phyloP scores from a whole-genome alignment of 1,284 basidiomycete species.

The Ganoderma sp. region DNA sequence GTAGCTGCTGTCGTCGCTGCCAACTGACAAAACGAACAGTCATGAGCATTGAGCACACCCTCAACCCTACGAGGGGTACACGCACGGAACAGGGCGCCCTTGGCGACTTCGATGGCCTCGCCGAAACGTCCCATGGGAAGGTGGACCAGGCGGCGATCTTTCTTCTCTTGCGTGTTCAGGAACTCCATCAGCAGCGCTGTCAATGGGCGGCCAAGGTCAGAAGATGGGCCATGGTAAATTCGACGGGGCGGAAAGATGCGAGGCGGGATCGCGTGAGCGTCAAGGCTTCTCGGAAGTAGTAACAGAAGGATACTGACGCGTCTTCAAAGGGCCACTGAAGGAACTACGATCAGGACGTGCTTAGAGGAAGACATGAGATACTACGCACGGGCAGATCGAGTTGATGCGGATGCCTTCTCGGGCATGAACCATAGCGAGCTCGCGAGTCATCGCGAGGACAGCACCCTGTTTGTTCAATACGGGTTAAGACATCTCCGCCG shows the following conservation, averaged over 20 bases:
- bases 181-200: constrained; percentile 97
- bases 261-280: background rate
- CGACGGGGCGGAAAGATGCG: background rate
- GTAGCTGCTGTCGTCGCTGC: constrained; percentile 86
- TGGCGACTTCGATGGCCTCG: constrained; percentile 93
- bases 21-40: constrained; percentile 55
- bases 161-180: constrained; percentile 96
- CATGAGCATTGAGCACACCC: background rate
- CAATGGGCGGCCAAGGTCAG: background rate
- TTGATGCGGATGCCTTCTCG: constrained; percentile 95
- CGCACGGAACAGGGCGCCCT: constrained; percentile 89
- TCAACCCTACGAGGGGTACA: background rate
- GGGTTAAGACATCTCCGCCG: background rate
- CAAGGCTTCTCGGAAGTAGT: background rate
- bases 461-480: constrained; percentile 71
- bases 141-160: constrained; percentile 88
- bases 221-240: background rate
- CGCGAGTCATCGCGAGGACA: constrained; percentile 97
- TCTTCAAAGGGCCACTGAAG: constrained; percentile 86
- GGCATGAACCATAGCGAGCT: constrained; percentile 97
- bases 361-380: background rate
- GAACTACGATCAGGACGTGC: background rate
- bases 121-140: constrained; percentile 97
- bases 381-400: constrained; percentile 89
- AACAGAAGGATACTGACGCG: constrained; percentile 60